phyloP scores from a whole-genome alignment of 2,329 filamentous ascomycete species.

The Metarhizium album region DNA sequence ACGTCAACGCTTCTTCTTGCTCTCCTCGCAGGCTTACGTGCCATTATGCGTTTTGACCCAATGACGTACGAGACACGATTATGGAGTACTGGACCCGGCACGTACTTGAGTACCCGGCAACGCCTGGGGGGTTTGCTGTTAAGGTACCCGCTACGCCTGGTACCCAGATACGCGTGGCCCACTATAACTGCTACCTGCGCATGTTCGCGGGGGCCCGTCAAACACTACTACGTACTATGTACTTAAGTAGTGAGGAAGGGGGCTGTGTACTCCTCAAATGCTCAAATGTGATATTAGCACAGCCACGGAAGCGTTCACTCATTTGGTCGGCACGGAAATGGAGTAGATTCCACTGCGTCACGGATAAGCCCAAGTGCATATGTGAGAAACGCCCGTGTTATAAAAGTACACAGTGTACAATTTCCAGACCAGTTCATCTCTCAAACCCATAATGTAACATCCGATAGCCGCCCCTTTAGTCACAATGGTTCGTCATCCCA shows the following conservation, averaged over 20 bases:
- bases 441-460: constrained; percentile 9
- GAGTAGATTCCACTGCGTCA: background rate
- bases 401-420: constrained; percentile 1
- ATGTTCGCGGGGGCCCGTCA: too few species aligned
- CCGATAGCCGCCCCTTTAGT: constrained; percentile 20
- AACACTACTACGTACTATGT: too few species aligned
- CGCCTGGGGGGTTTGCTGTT: too few species aligned
- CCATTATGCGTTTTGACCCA: background rate
- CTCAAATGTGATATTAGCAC: too few species aligned
- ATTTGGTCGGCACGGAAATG: background rate
- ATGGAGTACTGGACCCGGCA: too few species aligned
- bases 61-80: background rate
- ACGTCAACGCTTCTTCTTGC: background rate
- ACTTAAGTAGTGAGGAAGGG: too few species aligned
- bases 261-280: too few species aligned
- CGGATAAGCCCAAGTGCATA: background rate
- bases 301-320: too few species aligned
- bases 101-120: too few species aligned
- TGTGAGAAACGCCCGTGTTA: background rate
- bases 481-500: constrained; percentile 21
- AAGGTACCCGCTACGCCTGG: too few species aligned
- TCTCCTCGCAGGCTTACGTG: background rate
- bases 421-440: background rate
- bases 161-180: too few species aligned
- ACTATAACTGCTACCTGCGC: background rate